Conservation (phyloP, 2,329 filamentous ascomycete species). For the Mycocentrospora acerina region DNA sequence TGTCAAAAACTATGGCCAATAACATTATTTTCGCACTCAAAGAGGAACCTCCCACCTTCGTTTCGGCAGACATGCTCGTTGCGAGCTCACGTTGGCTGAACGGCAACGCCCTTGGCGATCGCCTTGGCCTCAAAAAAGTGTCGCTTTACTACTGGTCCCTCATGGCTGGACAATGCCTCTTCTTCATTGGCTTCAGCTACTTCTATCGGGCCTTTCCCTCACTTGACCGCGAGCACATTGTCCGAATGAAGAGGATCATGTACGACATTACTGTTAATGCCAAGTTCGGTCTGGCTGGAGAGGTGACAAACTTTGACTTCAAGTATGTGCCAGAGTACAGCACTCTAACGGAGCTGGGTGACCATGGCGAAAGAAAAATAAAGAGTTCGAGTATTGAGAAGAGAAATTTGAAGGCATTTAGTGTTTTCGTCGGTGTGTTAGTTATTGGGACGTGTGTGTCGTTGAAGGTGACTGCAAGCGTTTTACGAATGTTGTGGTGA, state of each 20-base stretch:
- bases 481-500: constrained; percentile 22
- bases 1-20: constrained; percentile 66
- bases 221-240: constrained; percentile 56
- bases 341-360: constrained; percentile 52
- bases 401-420: constrained; percentile 50
- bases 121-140: constrained; percentile 60
- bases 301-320: constrained; percentile 67
- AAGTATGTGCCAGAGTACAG: constrained; percentile 65
- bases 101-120: constrained; percentile 62
- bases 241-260: constrained; percentile 53
- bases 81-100: constrained; percentile 72
- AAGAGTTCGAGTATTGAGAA: constrained; percentile 46
- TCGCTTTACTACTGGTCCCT: constrained; percentile 60
- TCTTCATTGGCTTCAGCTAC: constrained; percentile 61
- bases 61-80: constrained; percentile 66
- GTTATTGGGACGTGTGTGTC: constrained; percentile 25
- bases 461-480: constrained; percentile 25
- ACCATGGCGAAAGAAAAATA: constrained; percentile 43
- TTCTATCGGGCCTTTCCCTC: constrained; percentile 52
- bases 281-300: constrained; percentile 62
- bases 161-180: constrained; percentile 65
- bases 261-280: constrained; percentile 64
- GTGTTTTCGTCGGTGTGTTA: constrained; percentile 41
- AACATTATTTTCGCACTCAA: constrained; percentile 74
- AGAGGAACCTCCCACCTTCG: constrained; percentile 64